Evolutionary conservation across 2,329 filamentous ascomycete species (phyloP).

Genomic region (Cladosporium austrohemisphaericum): DNA sequence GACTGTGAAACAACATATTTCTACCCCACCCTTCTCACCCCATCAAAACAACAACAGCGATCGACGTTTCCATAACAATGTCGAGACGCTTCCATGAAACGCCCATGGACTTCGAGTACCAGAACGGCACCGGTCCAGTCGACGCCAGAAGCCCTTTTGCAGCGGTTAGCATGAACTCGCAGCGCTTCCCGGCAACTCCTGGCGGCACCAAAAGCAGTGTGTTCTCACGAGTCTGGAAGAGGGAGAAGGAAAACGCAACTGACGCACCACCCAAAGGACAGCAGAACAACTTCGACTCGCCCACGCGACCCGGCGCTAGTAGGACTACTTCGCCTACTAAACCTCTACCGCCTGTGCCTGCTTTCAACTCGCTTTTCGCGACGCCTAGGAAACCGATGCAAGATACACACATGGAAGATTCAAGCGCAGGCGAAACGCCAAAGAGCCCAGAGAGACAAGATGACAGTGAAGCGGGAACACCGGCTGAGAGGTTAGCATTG

Average conservation of each 20-base stretch:
- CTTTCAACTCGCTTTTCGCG: slow-evolving; percentile 34
- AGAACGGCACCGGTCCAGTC: slow-evolving; percentile 44
- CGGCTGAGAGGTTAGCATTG: slow-evolving; percentile 10
- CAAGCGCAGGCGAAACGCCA: slow-evolving; percentile 49
- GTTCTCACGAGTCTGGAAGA: slow-evolving; percentile 18
- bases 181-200: slow-evolving; percentile 25
- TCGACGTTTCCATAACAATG: slow-evolving; percentile 19
- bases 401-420: slow-evolving; percentile 37
- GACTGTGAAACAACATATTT: slow-evolving; percentile 7
- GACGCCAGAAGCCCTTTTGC: slow-evolving; percentile 48
- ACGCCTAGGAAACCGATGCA: slow-evolving; percentile 36
- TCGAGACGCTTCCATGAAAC: slow-evolving; percentile 39
- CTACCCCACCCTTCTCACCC: not conserved
- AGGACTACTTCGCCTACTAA: slow-evolving; percentile 32
- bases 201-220: slow-evolving; percentile 29
- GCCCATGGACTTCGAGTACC: slow-evolving; percentile 55
- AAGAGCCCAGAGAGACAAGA: slow-evolving; percentile 41
- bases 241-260: slow-evolving; percentile 1
- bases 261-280: slow-evolving; percentile 10
- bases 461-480: slow-evolving; percentile 31
- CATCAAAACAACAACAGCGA: not conserved
- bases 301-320: slow-evolving; percentile 29
- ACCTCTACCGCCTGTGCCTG: slow-evolving; percentile 38
- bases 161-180: slow-evolving; percentile 35
- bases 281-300: slow-evolving; percentile 39